Base-by-base conservation (phyloP, 495 filamentous ascomycete genomes). In the Penicillium coprophilum region DNA sequence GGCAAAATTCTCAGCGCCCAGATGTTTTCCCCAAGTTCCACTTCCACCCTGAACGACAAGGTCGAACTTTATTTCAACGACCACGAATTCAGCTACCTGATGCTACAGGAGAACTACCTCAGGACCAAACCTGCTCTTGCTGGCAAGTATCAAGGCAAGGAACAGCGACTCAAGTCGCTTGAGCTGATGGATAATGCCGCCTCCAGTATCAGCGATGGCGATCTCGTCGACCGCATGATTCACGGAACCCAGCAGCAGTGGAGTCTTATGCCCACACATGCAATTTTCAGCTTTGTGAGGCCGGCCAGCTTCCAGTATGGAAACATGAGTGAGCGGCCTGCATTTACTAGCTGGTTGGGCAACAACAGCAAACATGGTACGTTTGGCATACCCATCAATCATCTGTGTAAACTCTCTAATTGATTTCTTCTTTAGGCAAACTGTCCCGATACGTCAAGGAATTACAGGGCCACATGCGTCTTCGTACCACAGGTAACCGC, bases 21-120 rank as follows among this genome's bases (percentile, higher is more conserved):
- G 49, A 85, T 96, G 76, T 99, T 97, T 63, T 82, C 87, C 38
- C 82, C 82, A 12, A 84, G 82, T 53, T 93, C 89, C 71, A 95
- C 87, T 55, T 76, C 88, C 8, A 93, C 91, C 0, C 74, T 97
- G 45, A 97, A 96, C 64, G 92, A 99, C 68, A 99, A 99, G 76
- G 92, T 92, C 55, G 92, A 97, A 72, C 85, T 99, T 2, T 99
- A 99, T 72, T 99, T 99, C 80, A 96, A 97, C 66, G 94, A 99
- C 61, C 93, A 97, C 63, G 94, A 99, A 63, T 93, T 97, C 70
- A 96, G 90, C 65, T 90, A 86, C 63, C 71, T 99, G 49, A 97
- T 99, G 95, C 83, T 99, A 56, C 93, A 99, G 67, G 94, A 99
- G 70, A 97, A 99, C 63, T 99, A 97, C 62, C 77, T 99, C 4